These are phyloP conservation scores for Penicillium capsulatum DNA, from an alignment of 2,329 filamentous ascomycete genomes.

Conservation along the genomic window DNA sequence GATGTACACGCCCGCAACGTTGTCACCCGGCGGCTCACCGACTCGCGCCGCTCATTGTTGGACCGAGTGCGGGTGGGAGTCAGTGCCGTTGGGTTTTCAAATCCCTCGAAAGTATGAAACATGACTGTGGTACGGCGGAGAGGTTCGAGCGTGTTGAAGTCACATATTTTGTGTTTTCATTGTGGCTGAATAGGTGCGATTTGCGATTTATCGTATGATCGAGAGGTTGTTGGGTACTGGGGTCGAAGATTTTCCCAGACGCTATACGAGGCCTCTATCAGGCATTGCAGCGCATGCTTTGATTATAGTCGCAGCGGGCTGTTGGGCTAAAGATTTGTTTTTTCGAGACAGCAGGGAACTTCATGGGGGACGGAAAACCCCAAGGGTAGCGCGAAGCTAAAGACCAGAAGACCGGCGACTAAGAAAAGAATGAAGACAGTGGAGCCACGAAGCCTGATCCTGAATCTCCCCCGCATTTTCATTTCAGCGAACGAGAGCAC, in stretches of 20 bases:
- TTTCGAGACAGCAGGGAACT: no score
- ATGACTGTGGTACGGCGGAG: constrained; percentile 23
- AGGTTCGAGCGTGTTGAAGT: constrained; percentile 6
- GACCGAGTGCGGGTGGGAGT: constrained; percentile 27
- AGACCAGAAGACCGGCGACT: constrained; percentile 4
- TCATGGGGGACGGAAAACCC: no score
- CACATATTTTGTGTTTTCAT: constrained; percentile 14
- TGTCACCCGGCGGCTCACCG: constrained; percentile 35
- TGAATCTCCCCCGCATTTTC: constrained; percentile 22
- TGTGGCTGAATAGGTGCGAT: background rate
- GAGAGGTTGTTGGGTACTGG: no score
- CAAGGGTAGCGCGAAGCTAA: constrained; percentile 6
- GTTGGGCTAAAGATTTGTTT: no score
- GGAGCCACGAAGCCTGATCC: constrained; percentile 11
- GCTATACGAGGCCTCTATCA: no score
- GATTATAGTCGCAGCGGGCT: no score
- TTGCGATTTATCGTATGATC: no score
- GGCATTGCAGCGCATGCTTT: no score
- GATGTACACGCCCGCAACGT: constrained; percentile 61
- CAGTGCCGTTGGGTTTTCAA: constrained; percentile 33
- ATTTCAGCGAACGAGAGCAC: no score
- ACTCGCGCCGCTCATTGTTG: constrained; percentile 33
- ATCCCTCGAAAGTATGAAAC: constrained; percentile 44
- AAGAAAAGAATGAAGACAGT: constrained; percentile 12
- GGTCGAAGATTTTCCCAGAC: no score